These are phyloP conservation scores for Rhodotorula toruloides DNA, from an alignment of 768 basidiomycete genomes.

Conservation along the genomic window DNA sequence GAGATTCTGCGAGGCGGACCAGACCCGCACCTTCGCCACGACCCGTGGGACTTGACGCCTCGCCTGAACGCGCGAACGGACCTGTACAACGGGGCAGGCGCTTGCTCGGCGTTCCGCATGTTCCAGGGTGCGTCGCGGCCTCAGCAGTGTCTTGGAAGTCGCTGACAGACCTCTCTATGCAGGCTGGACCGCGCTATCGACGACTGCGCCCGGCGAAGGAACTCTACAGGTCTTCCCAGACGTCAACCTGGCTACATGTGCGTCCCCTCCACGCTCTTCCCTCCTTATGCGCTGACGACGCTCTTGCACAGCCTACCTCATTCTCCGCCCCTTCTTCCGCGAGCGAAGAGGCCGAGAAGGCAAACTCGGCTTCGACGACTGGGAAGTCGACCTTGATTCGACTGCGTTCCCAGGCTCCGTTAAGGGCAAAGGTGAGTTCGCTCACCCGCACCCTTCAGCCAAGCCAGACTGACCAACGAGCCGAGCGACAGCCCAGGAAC, in stretches of 20 bases:
- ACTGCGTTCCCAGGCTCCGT: slow-evolving; percentile 55
- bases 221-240: slow-evolving; percentile 62
- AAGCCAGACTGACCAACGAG: neutral
- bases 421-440: slow-evolving; percentile 47
- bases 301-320: slow-evolving; percentile 46
- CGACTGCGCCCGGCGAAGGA: slow-evolving; percentile 45
- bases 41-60: slow-evolving; percentile 14
- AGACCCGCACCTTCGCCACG: slow-evolving; percentile 5
- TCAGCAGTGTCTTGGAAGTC: neutral
- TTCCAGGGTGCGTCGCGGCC: slow-evolving; percentile 34
- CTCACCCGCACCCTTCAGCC: slow-evolving; percentile 50
- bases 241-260: slow-evolving; percentile 54
- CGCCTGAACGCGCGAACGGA: slow-evolving; percentile 13
- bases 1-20: slow-evolving; percentile 1
- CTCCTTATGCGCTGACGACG: neutral
- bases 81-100: slow-evolving; percentile 16
- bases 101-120: slow-evolving; percentile 49
- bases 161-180: neutral
- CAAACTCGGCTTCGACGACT: slow-evolving; percentile 52
- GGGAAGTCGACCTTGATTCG: slow-evolving; percentile 56
- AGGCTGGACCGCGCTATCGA: slow-evolving; percentile 18
- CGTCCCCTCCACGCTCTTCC: neutral
- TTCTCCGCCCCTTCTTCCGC: slow-evolving; percentile 65
- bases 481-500: slow-evolving; percentile 46
- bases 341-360: slow-evolving; percentile 41